These are phyloP conservation scores for Pseudocercospora ulei DNA, from an alignment of 2,329 filamentous ascomycete species.

Conservation along the genomic window DNA sequence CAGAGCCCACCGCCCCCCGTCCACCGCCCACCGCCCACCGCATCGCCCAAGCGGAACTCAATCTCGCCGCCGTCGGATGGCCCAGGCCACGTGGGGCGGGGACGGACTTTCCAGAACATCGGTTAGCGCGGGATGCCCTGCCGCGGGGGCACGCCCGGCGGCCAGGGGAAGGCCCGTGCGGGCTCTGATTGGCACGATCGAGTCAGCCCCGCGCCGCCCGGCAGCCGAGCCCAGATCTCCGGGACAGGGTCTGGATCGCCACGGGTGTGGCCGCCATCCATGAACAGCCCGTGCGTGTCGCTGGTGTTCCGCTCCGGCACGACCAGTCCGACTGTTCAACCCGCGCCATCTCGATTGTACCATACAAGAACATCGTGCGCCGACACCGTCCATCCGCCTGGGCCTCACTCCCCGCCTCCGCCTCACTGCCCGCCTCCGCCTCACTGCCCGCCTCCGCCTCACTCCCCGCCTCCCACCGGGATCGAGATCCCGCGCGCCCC, in stretches of 20 bases:
- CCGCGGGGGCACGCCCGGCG: too few species aligned
- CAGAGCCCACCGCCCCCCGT: too few species aligned
- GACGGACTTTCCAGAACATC: not conserved
- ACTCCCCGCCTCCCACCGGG: not conserved
- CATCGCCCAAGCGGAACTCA: not conserved
- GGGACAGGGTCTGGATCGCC: conserved; percentile 7
- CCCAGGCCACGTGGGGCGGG: not conserved
- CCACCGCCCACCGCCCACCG: not conserved
- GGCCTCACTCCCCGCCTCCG: too few species aligned
- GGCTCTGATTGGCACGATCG: conserved; percentile 1
- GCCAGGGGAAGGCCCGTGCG: not conserved
- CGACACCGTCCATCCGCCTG: too few species aligned
- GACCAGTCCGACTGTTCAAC: too few species aligned
- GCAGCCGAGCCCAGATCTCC: conserved; percentile 1
- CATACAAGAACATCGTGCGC: too few species aligned
- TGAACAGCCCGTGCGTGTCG: too few species aligned
- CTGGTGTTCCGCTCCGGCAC: too few species aligned
- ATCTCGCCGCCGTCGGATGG: not conserved
- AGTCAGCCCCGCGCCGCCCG: not conserved
- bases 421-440: too few species aligned
- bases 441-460: conserved; percentile 4
- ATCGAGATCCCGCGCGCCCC: conserved; percentile 5
- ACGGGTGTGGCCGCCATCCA: too few species aligned
- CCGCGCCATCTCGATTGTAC: too few species aligned
- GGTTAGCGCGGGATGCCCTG: not conserved